Evolutionary conservation across 352 stramenopile species (phyloP).

Genomic region (Thalassiosira ordinaria): DNA sequence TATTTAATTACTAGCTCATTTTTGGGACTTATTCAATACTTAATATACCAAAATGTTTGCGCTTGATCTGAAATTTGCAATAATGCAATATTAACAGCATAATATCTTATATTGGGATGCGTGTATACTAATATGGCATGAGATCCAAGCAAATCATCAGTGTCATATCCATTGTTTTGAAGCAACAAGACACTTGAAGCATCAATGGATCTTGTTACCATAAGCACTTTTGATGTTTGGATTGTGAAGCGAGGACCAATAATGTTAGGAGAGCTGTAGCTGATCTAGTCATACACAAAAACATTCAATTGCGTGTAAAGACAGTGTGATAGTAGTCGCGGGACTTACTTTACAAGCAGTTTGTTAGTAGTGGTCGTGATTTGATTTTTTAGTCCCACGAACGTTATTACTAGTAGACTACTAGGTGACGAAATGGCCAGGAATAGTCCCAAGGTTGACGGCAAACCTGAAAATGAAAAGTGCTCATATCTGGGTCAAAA

Average conservation of each 20-base stretch:
- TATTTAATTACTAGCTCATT: constrained; percentile 8
- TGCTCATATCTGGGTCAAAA: constrained; percentile 18
- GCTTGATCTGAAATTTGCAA: neutral
- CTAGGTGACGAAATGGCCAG: constrained; percentile 5
- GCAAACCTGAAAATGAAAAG: constrained; percentile 6
- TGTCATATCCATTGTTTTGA: neutral
- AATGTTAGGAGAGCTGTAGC: no score
- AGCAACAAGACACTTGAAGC: neutral
- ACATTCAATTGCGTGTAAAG: neutral
- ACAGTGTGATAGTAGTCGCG: neutral
- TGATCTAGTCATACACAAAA: neutral
- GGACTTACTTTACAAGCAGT: constrained; percentile 4
- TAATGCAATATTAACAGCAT: constrained; percentile 19
- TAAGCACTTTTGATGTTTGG: no score
- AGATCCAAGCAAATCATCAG: neutral
- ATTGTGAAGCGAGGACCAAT: no score
- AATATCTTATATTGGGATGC: neutral
- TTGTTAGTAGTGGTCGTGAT: neutral
- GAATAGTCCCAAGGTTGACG: neutral
- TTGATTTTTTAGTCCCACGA: constrained; percentile 8
- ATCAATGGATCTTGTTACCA: neutral
- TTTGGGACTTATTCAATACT: constrained; percentile 1
- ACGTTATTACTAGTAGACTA: constrained; percentile 20
- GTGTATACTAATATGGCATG: neutral
- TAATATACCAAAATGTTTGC: constrained; percentile 9